These are phyloP conservation scores for Yamadazyma nakazawae DNA, from an alignment of 805 yeast genomes.

Conservation along the genomic window DNA sequence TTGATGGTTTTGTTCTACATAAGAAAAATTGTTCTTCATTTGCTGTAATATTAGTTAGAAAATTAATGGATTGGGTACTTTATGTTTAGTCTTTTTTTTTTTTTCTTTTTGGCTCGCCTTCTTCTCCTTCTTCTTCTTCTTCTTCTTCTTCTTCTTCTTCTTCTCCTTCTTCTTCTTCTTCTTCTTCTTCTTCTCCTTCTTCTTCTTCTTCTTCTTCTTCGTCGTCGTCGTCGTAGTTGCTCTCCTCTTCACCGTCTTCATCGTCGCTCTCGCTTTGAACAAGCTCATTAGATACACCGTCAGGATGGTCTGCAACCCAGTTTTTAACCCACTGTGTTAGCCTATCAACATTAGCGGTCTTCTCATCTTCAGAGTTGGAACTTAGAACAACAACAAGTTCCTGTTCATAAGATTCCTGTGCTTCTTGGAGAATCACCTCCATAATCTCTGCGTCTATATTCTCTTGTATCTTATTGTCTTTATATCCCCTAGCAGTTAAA, in stretches of 20 bases:
- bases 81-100: too few relatives aligned
- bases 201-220: slow-evolving; percentile 1
- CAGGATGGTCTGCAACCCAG: slow-evolving; percentile 60
- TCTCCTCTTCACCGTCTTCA: slow-evolving; percentile 14
- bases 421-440: slow-evolving; percentile 88
- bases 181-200: not conserved
- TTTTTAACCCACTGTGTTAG: slow-evolving; percentile 67
- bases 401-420: slow-evolving; percentile 73
- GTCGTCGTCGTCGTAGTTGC: slow-evolving; percentile 12
- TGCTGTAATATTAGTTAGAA: slow-evolving; percentile 7
- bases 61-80: not conserved
- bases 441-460: slow-evolving; percentile 95
- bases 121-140: not conserved
- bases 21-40: slow-evolving; percentile 27
- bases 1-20: slow-evolving; percentile 31
- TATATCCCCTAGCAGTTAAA: slow-evolving; percentile 70
- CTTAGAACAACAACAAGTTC: slow-evolving; percentile 78
- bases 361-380: slow-evolving; percentile 69
- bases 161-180: not conserved
- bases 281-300: slow-evolving; percentile 31
- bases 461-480: slow-evolving; percentile 79
- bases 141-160: not conserved
- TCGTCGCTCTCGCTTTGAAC: slow-evolving; percentile 14
- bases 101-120: not conserved
- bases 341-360: slow-evolving; percentile 81